These are phyloP conservation scores for Nasturtium officinale DNA, from an alignment of 345 rosid genomes.

Conservation along the genomic window DNA sequence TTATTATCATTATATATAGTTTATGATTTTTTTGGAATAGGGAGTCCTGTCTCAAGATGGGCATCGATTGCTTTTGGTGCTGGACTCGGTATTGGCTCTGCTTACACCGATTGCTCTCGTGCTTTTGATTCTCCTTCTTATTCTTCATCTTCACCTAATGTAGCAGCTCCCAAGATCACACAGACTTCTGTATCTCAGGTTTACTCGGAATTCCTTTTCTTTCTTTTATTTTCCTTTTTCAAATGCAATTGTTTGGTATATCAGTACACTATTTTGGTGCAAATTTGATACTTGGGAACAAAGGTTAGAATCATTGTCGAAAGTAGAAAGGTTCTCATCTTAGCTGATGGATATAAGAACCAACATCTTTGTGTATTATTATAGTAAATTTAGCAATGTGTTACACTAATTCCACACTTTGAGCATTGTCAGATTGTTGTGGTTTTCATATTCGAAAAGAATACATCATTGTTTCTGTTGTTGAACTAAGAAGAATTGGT, in stretches of 20 bases:
- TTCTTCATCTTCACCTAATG: constrained; percentile 46
- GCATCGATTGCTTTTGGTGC: constrained; percentile 45
- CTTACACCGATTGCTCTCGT: constrained; percentile 41
- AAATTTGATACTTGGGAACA: not conserved
- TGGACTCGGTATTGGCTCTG: constrained; percentile 45
- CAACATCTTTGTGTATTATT: no score
- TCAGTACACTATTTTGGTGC: not conserved
- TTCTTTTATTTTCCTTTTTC: not conserved
- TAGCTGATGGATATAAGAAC: no score
- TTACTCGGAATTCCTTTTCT: constrained; percentile 17
- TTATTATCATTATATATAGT: not conserved
- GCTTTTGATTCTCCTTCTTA: constrained; percentile 23
- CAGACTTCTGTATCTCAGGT: constrained; percentile 57
- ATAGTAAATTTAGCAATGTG: no score
- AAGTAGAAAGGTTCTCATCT: no score
- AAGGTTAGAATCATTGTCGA: no score
- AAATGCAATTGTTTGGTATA: not conserved
- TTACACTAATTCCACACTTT: not conserved
- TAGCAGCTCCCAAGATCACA: constrained; percentile 46
- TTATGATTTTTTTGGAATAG: not conserved
- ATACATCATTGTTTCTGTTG: not conserved
- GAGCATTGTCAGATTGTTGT: not conserved
- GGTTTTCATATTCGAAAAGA: no score
- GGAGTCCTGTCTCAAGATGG: constrained; percentile 43
- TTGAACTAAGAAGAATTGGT: not conserved